Evolutionary conservation across 306 rosid species (phyloP).

Genomic region (Prunus campanulata): DNA sequence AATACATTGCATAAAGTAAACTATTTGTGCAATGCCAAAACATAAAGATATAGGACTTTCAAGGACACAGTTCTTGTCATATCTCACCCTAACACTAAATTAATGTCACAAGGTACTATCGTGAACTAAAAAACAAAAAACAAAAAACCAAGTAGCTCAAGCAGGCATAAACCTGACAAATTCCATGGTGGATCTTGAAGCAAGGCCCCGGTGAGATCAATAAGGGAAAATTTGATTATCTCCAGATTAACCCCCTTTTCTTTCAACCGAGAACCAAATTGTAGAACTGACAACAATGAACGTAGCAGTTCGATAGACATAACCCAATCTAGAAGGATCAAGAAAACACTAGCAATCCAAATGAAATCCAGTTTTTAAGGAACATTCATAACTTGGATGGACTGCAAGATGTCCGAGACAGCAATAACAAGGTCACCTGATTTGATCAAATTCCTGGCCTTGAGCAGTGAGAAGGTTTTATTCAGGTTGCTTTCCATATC

Average conservation of each 20-base stretch:
- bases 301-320: not conserved
- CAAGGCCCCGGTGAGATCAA: not conserved
- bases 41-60: not conserved
- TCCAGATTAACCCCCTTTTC: not conserved
- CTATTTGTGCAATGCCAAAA: not conserved
- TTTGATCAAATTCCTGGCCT: conserved; percentile 93
- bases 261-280: not conserved
- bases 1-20: not conserved
- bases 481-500: conserved; percentile 97
- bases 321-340: not conserved
- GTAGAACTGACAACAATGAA: not conserved
- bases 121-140: not conserved
- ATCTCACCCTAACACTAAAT: not conserved
- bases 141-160: not conserved
- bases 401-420: conserved; percentile 93
- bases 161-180: not conserved
- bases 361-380: conserved; percentile 36
- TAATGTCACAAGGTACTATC: not conserved
- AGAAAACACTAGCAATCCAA: conserved; percentile 20
- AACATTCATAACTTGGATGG: conserved; percentile 96
- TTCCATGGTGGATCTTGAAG: not conserved
- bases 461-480: conserved; percentile 82
- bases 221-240: not conserved
- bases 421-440: conserved; percentile 98
- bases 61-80: not conserved